phyloP scores from a whole-genome alignment of 805 yeast species.

The Metschnikowia colocasiae region DNA sequence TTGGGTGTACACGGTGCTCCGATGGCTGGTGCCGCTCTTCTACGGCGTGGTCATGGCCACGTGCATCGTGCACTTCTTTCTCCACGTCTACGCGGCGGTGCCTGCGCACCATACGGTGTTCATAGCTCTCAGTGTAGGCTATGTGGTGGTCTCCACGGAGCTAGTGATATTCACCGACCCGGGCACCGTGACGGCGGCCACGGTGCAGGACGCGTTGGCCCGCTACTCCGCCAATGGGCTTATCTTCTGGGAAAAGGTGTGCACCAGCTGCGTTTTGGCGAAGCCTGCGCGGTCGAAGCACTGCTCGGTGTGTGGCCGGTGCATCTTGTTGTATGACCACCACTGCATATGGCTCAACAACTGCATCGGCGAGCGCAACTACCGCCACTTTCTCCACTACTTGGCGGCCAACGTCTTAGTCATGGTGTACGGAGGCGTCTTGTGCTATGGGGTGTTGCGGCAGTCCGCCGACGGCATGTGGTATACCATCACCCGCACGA shows the following conservation, averaged over 20 bases:
- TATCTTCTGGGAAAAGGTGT: constrained; percentile 46
- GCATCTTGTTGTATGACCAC: constrained; percentile 51
- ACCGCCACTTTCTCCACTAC: constrained; percentile 56
- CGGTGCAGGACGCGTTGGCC: constrained; percentile 9
- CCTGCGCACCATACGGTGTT: constrained; percentile 16
- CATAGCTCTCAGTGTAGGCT: constrained; percentile 29
- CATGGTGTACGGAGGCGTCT: constrained; percentile 39
- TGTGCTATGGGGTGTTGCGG: constrained; percentile 20
- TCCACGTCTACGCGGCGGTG: constrained; percentile 23
- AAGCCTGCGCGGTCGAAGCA: constrained; percentile 65
- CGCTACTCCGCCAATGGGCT: constrained; percentile 45
- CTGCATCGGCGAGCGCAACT: constrained; percentile 70
- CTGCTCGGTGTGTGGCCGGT: constrained; percentile 56
- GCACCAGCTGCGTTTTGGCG: constrained; percentile 44
- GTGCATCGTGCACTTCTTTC: constrained; percentile 33
- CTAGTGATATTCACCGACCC: constrained; percentile 42
- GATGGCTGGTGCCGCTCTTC: constrained; percentile 45
- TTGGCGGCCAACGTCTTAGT: constrained; percentile 41
- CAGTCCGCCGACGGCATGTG: constrained; percentile 15
- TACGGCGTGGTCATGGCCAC: constrained; percentile 35
- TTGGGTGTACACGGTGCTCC: constrained; percentile 16
- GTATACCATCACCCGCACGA: constrained; percentile 24
- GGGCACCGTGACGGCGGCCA: constrained; percentile 29
- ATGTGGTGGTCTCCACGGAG: constrained; percentile 34
- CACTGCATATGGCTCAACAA: constrained; percentile 68